Evolutionary conservation across 768 basidiomycete species (phyloP), one percentile per base, ranked within the genome.

Genomic region (Russula olivacea): DNA sequence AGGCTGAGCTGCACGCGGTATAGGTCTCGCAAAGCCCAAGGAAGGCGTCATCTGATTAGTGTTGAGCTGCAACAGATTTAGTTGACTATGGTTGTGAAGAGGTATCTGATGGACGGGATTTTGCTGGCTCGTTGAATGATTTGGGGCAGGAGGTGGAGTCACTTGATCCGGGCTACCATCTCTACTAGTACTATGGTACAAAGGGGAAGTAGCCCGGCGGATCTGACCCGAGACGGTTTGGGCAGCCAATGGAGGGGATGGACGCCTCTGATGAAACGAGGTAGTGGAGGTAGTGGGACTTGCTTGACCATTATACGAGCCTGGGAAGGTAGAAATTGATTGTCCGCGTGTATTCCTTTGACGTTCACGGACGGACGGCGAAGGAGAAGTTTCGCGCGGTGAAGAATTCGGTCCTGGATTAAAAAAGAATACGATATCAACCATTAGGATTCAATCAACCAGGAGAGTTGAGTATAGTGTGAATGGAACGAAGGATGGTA

Each of bases 331-430:
- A 36, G 62, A 59, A 14, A 54, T 58, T 9, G 67, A 68, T 23
- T 63, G 65, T 17, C 67, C 67, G 9, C 67, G 65, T 23, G 48
- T 17, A 21, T 45, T 58, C 43, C 65, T 56, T 45, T 63, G 67
- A 32, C 61, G 61, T 56, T 68, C 67, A 52, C 65, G 65, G 51
- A 68, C 61, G 8, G 67, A 61, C 10, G 67, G 61, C 14, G 67
- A 66, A 1, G 67, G 67, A 28, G 67, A 66, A 49, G 43, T 53
- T 58, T 68, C 65, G 23, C 67, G 67, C 1, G 67, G 65, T 4
- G 67, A 68, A 36, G 59, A 56, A 49, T 48, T 66, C 45, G 63
- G 52, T 30, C 61, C 67, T 68, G 53, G 9, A 55, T 21, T 2
- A 36, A 50, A 41, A 19, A 61, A 17, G 28, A 23, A 28, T 38